These are phyloP conservation scores for Cynara cardunculus DNA, from an alignment of 129 eudicot species.

Conservation along the genomic window DNA sequence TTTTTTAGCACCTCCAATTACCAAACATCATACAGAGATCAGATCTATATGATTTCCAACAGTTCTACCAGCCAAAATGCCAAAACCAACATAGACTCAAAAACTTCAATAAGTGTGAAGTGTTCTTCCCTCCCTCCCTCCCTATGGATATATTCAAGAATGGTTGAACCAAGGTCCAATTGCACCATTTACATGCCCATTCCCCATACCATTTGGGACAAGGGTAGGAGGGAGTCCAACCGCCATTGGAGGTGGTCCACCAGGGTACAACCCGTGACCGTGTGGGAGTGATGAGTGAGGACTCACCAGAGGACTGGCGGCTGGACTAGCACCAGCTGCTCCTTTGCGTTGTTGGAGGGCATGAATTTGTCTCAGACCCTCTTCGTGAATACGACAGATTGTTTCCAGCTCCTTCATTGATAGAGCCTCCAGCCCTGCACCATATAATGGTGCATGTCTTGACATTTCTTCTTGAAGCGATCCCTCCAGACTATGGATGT, in stretches of 20 bases:
- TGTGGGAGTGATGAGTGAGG: slow-evolving; percentile 58
- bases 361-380: slow-evolving; percentile 83
- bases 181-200: slow-evolving; percentile 78
- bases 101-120: slow-evolving; percentile 8
- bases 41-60: slow-evolving; percentile 21
- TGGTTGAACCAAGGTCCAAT: slow-evolving; percentile 91
- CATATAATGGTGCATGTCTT: slow-evolving; percentile 90
- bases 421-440: slow-evolving; percentile 79
- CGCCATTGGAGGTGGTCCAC: slow-evolving; percentile 65
- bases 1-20: slow-evolving; percentile 11
- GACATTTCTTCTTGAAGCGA: slow-evolving; percentile 96
- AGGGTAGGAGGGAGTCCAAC: slow-evolving; percentile 62
- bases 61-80: slow-evolving; percentile 51
- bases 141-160: slow-evolving; percentile 36
- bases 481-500: slow-evolving; percentile 70
- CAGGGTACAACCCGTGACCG: slow-evolving; percentile 50
- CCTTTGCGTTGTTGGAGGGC: slow-evolving; percentile 71
- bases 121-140: not conserved
- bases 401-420: slow-evolving; percentile 96
- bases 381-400: slow-evolving; percentile 84
- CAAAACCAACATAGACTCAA: slow-evolving; percentile 35
- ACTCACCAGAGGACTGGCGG: slow-evolving; percentile 60
- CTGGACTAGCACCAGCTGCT: slow-evolving; percentile 22
- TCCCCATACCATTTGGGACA: slow-evolving; percentile 65
- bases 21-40: not conserved